phyloP scores from a whole-genome alignment of 2,329 filamentous ascomycete species.

The Ceratocystis lukuohia region DNA sequence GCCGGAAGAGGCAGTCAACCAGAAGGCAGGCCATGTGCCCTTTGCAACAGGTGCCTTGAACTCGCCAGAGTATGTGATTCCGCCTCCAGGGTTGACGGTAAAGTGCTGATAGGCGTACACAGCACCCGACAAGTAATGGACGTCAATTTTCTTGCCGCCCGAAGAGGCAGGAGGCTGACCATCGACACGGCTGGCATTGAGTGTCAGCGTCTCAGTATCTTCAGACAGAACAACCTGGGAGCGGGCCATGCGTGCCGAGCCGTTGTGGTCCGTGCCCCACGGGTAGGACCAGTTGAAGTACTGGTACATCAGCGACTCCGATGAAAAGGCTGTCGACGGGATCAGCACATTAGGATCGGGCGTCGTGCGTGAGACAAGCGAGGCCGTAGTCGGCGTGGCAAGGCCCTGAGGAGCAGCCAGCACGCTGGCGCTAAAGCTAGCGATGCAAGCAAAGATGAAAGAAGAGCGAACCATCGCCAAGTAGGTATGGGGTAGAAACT shows the following conservation, averaged over 20 bases:
- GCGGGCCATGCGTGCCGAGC: conserved; percentile 40
- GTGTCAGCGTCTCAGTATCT: conserved; percentile 33
- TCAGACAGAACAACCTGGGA: conserved; percentile 31
- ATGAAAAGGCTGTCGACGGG: conserved; percentile 18
- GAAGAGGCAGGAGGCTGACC: conserved; percentile 29
- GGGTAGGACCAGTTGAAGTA: conserved; percentile 41
- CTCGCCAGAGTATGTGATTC: conserved; percentile 32
- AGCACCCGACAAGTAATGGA: conserved; percentile 40
- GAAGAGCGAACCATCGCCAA: not conserved
- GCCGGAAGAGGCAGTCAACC: conserved; percentile 39
- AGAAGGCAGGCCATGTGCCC: conserved; percentile 46
- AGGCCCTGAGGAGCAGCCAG: not conserved
- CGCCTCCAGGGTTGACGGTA: conserved; percentile 28
- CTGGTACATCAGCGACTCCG: conserved; percentile 26
- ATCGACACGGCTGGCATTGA: conserved; percentile 30
- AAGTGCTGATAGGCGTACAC: conserved; percentile 31
- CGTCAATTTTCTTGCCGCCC: conserved; percentile 30
- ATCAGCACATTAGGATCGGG: conserved; percentile 27
- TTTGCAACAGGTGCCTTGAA: conserved; percentile 30
- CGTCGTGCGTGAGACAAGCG: conserved; percentile 20
- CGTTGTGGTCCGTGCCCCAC: conserved; percentile 44
- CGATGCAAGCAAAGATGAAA: not conserved
- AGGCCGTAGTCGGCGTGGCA: not conserved
- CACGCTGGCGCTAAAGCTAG: not conserved
- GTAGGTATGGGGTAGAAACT: not conserved